Base-by-base conservation (phyloP, 371 early-diverging fungal species). In the Circinella umbellata region DNA sequence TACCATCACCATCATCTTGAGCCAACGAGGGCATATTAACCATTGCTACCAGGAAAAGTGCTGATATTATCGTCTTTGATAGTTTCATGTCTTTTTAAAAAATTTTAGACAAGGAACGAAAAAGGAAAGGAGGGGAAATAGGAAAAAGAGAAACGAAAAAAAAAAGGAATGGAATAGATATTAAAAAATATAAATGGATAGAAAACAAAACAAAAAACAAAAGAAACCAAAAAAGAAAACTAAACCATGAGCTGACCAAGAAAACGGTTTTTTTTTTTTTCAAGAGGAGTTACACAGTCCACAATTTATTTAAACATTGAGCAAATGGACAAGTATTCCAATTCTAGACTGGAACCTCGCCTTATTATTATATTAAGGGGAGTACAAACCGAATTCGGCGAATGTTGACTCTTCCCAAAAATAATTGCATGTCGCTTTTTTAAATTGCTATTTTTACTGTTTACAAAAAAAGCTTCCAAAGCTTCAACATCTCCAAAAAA, bases 311-410 rank as follows among this genome's bases (percentile, higher is more conserved):
- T 42, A 42, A 42, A 42, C 42, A 42, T 42, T 42, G 42, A 42
- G 6, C 11, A 11, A 18, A 53, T 6, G 53, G 6, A n/a, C 15
- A 53, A 8, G 15, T 18, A 8, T 13, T 15, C n/a, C n/a, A 57
- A 57, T 57, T 57, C 57, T 57, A 57, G 57, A 57, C 57, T 57
- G 57, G 34, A 27, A n/a, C 51, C 17, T n/a, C 5, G 5, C 51
- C 18, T 57, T 5, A 27, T 10, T 57, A 34, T 9, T 10, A 34
- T 17, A 57, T 57, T 9, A n/a, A n/a, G 0, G 57, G 57, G 57
- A 18, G 57, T 57, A 57, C 57, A 57, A 57, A n/a, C 57, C 57
- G 57, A 57, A 57, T 10, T 57, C 57, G 27, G 10, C 57, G 57
- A 57, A 57, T 57, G 57, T 27, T n/a, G n/a, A 57, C 27, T 18